Evolutionary conservation across 441 rosid species (phyloP).

Genomic region (Brassica hybrid): DNA sequence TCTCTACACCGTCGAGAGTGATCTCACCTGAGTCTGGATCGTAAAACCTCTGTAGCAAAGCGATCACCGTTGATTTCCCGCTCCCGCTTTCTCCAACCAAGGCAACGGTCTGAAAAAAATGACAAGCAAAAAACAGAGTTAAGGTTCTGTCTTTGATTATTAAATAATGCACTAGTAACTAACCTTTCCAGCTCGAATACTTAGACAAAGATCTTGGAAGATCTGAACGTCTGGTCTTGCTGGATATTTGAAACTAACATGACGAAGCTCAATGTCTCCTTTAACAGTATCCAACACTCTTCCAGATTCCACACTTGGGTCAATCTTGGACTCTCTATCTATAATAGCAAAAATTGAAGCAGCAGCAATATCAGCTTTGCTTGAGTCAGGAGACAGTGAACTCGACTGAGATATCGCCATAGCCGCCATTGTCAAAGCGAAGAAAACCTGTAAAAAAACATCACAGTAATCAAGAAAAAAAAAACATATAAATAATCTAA

Average conservation of each 20-base stretch:
- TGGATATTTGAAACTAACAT: constrained; percentile 52
- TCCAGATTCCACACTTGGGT: constrained; percentile 50
- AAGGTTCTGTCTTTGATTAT: not conserved
- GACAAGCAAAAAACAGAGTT: not conserved
- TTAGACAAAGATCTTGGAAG: constrained; percentile 50
- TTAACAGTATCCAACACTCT: constrained; percentile 44
- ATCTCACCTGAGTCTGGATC: constrained; percentile 50
- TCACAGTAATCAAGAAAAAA: not conserved
- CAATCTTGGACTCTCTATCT: constrained; percentile 52
- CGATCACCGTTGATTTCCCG: constrained; percentile 54
- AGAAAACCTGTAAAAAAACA: constrained; percentile 51
- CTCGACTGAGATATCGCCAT: constrained; percentile 49
- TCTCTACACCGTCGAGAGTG: constrained; percentile 47
- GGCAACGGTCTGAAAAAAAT: constrained; percentile 46
- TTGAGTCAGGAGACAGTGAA: constrained; percentile 51
- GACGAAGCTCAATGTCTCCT: constrained; percentile 55
- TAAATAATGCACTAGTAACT: not conserved
- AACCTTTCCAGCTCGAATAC: constrained; percentile 57
- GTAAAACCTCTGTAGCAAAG: constrained; percentile 47
- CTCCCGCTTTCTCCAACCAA: constrained; percentile 55
- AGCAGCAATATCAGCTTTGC: constrained; percentile 49
- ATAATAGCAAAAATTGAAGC: constrained; percentile 51
- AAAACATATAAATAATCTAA: not conserved
- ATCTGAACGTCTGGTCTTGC: constrained; percentile 56
- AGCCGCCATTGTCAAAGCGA: constrained; percentile 50